Evolutionary conservation across 768 basidiomycete genomes (phyloP).

Genomic region (Suillus hirtellus): DNA sequence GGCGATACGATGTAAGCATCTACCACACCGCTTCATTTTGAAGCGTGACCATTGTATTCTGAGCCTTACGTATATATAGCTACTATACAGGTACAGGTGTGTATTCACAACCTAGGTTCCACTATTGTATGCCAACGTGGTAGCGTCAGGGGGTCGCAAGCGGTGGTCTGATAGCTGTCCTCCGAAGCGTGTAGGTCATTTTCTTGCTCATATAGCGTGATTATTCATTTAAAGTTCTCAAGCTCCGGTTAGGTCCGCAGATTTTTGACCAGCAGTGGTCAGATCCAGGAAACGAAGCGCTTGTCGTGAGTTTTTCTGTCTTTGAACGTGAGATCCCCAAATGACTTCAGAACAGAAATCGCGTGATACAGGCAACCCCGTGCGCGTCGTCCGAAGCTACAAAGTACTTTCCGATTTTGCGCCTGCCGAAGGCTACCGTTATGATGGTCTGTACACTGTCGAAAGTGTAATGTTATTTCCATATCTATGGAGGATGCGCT

Average conservation of each 20-base stretch:
- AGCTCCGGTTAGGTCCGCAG: slow-evolving; percentile 27
- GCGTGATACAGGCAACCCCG: slow-evolving; percentile 16
- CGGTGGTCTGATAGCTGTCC: slow-evolving; percentile 12
- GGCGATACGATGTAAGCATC: slow-evolving; percentile 28
- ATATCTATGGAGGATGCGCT: neutral
- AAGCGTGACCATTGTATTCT: neutral
- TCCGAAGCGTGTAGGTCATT: slow-evolving; percentile 24
- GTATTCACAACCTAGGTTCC: neutral
- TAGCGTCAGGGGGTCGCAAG: slow-evolving; percentile 21
- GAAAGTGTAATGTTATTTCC: slow-evolving; percentile 17
- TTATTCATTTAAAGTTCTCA: neutral
- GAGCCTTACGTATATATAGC: slow-evolving; percentile 16
- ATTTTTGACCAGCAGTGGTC: slow-evolving; percentile 26
- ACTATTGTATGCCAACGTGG: neutral
- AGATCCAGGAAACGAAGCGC: slow-evolving; percentile 12
- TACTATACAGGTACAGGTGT: slow-evolving; percentile 28
- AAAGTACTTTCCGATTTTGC: slow-evolving; percentile 26
- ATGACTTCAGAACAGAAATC: slow-evolving; percentile 21
- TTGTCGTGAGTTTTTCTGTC: slow-evolving; percentile 18
- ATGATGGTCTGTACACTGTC: slow-evolving; percentile 33
- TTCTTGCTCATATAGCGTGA: neutral
- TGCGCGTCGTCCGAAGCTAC: slow-evolving; percentile 30
- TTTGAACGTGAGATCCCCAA: neutral
- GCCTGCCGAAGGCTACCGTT: slow-evolving; percentile 27
- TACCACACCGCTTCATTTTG: neutral